Evolutionary conservation across 352 stramenopile species (phyloP), one percentile per base, ranked within the genome.

Genomic region (Phytophthora pini): DNA sequence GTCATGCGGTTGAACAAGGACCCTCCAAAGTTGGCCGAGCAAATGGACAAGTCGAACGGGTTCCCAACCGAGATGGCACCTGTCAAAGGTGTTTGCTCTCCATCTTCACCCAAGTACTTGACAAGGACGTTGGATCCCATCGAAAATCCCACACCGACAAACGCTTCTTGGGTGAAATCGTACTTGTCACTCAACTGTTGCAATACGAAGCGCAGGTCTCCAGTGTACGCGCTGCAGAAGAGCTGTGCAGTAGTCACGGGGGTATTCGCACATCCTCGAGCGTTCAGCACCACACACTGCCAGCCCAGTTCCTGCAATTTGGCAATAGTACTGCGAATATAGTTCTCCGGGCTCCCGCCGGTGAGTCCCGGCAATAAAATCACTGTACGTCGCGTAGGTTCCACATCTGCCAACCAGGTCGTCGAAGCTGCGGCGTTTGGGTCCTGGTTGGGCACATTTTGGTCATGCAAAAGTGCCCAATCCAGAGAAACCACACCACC

Each of bases 51-150:
- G 56, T 92, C 80, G 45, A 88, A 94, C 20, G 86, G 86, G 29
- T 94, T 94, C 12, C 80, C 80, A 6, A 93, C 72, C 10, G 84
- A 90, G 22, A 94, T 69, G 8, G 69, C 84, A 11, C 79, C 86
- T 0, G 76, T 81, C 3, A 93, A 61, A 2, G 63, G 59, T 4
- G 72, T 63, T 29, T 70, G n/a, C 0, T 84, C 65, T 2, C 65
- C 50, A 47, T 92, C 72, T 62, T 94, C 86, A 0, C 86, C 86
- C 8, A 94, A 53, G 71, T 87, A 94, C 67, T 94, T 94, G 41
- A 89, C 78, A 45, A 94, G 63, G 12, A 92, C 76, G 60, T 94
- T 94, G 13, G 82, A 81, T 26, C 86, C 86, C 72, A 92, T 87
- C 24, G 82, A 94, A 53, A 90, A 94, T 1, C 86, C 86, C 9